A percentile compares a stretch with the other conserved stretches of the same genome.
These are phyloP conservation scores for Apophysomyces ossiformis DNA, from an alignment of 371 early-diverging fungal genomes.

Conservation along the genomic window DNA sequence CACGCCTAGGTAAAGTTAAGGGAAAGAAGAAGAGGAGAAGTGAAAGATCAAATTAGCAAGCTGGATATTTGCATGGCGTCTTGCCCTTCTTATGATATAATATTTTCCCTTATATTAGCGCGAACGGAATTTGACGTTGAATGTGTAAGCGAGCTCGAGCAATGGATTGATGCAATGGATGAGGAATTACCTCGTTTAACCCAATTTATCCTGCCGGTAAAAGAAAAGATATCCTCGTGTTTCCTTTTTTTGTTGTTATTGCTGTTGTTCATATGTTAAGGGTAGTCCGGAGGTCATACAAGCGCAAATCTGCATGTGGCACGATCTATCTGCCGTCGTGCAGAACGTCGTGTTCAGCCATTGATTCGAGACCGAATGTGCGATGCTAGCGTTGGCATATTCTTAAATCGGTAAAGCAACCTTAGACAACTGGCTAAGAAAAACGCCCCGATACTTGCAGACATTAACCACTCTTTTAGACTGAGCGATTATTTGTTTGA, in stretches of 20 bases:
- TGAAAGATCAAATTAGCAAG: neutral
- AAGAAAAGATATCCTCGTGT: neutral
- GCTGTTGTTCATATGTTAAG: neutral
- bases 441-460: too few species aligned
- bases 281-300: conserved; percentile 78
- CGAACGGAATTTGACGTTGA: conserved; percentile 81
- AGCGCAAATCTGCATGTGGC: conserved; percentile 74
- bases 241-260: neutral
- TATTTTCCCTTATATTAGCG: conserved; percentile 29
- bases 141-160: conserved; percentile 70
- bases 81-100: neutral
- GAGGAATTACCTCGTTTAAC: conserved; percentile 75
- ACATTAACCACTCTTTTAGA: conserved; percentile 34
- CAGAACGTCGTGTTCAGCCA: conserved; percentile 84
- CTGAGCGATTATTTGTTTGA: conserved; percentile 91
- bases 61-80: neutral
- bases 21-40: too few species aligned
- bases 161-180: conserved; percentile 86
- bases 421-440: too few species aligned
- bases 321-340: conserved; percentile 81
- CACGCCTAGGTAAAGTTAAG: conserved; percentile 46
- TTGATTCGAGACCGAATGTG: conserved; percentile 66
- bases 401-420: conserved; percentile 67
- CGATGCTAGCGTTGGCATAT: conserved; percentile 68
- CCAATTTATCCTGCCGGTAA: conserved; percentile 87